Evolutionary conservation across 805 yeast species (phyloP), one percentile per base, ranked within the genome.

Genomic region (Yarrowia sp.): DNA sequence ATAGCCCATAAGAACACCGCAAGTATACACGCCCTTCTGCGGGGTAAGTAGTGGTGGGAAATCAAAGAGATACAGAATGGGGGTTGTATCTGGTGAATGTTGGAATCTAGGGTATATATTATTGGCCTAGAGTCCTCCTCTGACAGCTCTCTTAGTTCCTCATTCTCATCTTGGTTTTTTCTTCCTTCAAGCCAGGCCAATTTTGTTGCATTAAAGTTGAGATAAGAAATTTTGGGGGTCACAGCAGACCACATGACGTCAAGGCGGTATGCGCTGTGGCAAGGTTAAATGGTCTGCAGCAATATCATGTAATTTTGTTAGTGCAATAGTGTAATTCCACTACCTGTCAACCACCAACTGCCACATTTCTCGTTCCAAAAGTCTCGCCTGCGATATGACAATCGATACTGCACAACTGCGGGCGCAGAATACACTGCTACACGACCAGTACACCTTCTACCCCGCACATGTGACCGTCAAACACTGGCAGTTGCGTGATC

Each of bases 401-500:
- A 54, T 54, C 61, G 61, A 54, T 46, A 54, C 61, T 5, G 61
- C 61, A 32, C 61, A 54, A 24, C 61, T 54, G 35, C 61, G 61
- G 26, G 33, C 61, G 19, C 61, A 54, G 46, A 54, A 54, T 14
- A 54, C 61, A 19, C 51, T 58, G 41, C 63, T 58, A 26, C 51
- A 41, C n/a, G 63, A 58, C 51, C 51, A 41, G 49, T 58, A 41
- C 58, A 46, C 64, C 26, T 61, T 61, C 46, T 48, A 35, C 46
- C 64, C 64, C 21, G 46, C 44, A 17, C 44, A 61, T 14, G 56
- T 61, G 21, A 44, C 64, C 26, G 38, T 61, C 56, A 61, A 61
- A 30, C 87, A 90, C 77, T 91, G 96, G 96, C 97, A 90, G 74
- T 78, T 91, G 33, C 79, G 96, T 38, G 93, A 91, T 71, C 79